Base-by-base conservation (phyloP, 352 stramenopile species). In the Phytophthora idaei region DNA sequence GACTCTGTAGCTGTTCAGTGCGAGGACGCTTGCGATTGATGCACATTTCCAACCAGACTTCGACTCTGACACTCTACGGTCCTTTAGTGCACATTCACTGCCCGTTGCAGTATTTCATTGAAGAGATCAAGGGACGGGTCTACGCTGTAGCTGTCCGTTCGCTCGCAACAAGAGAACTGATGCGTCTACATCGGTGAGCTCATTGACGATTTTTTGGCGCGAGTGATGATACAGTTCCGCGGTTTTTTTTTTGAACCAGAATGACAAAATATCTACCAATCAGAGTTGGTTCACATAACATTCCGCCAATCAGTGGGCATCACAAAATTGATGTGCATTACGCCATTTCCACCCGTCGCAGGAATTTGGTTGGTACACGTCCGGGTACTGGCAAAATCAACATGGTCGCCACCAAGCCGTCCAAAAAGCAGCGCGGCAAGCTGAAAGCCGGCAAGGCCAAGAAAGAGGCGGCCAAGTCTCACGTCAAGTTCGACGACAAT, bases 401-500 rank as follows among this genome's bases (percentile, higher is more conserved):
- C 49, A 92, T 91, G 82, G 70, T 46, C 25, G 68, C 73, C 28
- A 59, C 70, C 7, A 93, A 90, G 64, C 82, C 72, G 46, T 93
- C 84, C 21, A 90, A 93, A 80, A 93, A 93, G 74, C 82, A 91
- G 69, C 82, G 84, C 46, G 81, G 81, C 60, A 91, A 91, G 77
- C 67, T 80, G 47, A 93, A 91, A 60, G 51, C 59, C 21, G 11
- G 32, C 28, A 59, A 65, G 51, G 55, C 61, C 31, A 76, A 77
- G 39, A 73, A 73, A 21, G 67, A 66, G 21, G 32, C 61, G 11
- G 21, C 54, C 31, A 86, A 86, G 53, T 70, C 42, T 10, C 85
- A 93, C 69, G 68, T 91, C 53, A 90, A 90, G 53, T 90, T 90
- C 36, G 64, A 85, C 37, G 83, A 90, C 44, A 73, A 89, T 49